phyloP scores from a whole-genome alignment of 2,329 filamentous ascomycete genomes.

The Claviceps paspali region DNA sequence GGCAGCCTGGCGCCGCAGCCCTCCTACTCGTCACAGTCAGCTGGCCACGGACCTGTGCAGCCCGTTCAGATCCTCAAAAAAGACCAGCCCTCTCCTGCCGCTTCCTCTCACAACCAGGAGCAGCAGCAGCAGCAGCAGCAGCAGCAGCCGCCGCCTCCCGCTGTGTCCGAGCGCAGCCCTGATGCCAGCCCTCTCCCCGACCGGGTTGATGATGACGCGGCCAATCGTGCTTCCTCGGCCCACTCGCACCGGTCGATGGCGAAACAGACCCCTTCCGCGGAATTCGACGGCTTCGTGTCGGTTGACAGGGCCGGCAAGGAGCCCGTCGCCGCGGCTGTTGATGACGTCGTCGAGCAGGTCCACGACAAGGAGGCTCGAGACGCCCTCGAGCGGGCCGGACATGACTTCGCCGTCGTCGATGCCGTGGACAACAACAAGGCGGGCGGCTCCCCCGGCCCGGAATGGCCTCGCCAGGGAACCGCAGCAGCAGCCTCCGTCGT shows the following conservation, averaged over 20 bases:
- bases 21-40: slow-evolving; percentile 21
- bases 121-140: too few species aligned
- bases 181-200: slow-evolving; percentile 28
- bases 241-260: slow-evolving; percentile 12
- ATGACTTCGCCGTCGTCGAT: slow-evolving; percentile 31
- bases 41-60: slow-evolving; percentile 16
- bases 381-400: slow-evolving; percentile 42
- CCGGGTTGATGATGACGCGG: slow-evolving; percentile 23
- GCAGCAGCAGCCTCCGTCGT: background rate
- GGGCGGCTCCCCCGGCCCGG: slow-evolving; percentile 20
- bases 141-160: slow-evolving; percentile 22
- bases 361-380: slow-evolving; percentile 44
- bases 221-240: slow-evolving; percentile 20
- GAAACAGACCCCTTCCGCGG: slow-evolving; percentile 15
- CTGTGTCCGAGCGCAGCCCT: slow-evolving; percentile 27
- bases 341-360: slow-evolving; percentile 43
- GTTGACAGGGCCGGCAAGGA: slow-evolving; percentile 45
- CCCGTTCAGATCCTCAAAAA: slow-evolving; percentile 37
- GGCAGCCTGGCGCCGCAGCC: slow-evolving; percentile 25
- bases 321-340: slow-evolving; percentile 56
- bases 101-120: slow-evolving; percentile 23
- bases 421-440: slow-evolving; percentile 5
- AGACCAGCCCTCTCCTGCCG: slow-evolving; percentile 23
- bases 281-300: slow-evolving; percentile 15
- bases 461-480: background rate